A percentile compares a stretch with the other conserved stretches of the same genome.
These are phyloP conservation scores for Leishmania tropica DNA, from an alignment of 208 protist species.

Conservation along the genomic window DNA sequence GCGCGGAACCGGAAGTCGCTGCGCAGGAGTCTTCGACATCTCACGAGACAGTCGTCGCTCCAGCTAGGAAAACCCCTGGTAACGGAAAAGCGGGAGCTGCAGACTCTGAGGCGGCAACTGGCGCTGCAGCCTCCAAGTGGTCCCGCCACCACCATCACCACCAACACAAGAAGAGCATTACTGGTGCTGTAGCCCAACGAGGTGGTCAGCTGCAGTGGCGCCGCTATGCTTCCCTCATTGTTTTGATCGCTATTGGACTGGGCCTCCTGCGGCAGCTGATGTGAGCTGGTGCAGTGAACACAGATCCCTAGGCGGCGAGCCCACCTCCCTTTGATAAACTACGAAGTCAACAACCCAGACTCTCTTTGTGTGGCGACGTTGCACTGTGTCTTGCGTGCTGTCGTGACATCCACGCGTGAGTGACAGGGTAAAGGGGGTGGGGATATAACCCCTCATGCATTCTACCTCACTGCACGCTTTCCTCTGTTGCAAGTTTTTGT, in stretches of 20 bases:
- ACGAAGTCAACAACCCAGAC: not conserved
- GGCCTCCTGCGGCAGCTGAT: constrained; percentile 15
- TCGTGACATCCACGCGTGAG: not conserved
- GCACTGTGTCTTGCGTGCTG: not conserved
- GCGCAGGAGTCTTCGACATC: not conserved
- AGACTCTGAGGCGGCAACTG: not conserved
- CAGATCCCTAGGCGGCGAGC: not conserved
- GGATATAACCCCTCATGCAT: not conserved
- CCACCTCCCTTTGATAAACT: too few relatives aligned
- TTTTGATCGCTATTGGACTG: constrained; percentile 22
- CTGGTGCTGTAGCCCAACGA: not conserved
- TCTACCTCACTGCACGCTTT: not conserved
- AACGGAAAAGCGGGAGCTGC: not conserved
- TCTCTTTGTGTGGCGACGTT: not conserved
- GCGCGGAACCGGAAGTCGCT: not conserved
- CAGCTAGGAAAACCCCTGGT: not conserved
- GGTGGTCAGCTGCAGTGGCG: constrained; percentile 14
- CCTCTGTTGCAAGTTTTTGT: not conserved
- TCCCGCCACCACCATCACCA: not conserved
- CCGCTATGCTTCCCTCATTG: constrained; percentile 19
- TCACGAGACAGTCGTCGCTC: not conserved
- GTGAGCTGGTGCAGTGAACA: not conserved
- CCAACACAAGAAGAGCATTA: not conserved
- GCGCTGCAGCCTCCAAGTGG: not conserved
- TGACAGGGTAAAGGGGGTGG: not conserved